These are phyloP conservation scores for Drosera spatulata DNA, from an alignment of 179 eudicot genomes.

Conservation along the genomic window DNA sequence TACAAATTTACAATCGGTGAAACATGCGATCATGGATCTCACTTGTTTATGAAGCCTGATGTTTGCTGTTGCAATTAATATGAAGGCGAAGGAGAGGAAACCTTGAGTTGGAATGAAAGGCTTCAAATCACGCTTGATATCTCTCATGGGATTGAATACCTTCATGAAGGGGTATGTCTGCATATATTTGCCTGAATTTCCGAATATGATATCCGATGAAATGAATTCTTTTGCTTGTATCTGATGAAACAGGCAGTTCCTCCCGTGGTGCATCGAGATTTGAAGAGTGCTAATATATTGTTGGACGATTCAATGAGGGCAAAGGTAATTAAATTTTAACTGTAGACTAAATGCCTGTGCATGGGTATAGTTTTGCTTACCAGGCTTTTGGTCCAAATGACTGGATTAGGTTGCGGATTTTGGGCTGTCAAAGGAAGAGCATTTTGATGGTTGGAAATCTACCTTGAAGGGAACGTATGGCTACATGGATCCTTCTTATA, in stretches of 20 bases:
- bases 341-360: too few relatives aligned
- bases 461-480: conserved; percentile 96
- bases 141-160: conserved; percentile 94
- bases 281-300: conserved; percentile 90
- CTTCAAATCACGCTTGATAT: conserved; percentile 87
- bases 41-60: not conserved
- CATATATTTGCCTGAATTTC: not conserved
- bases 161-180: conserved; percentile 88
- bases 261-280: conserved; percentile 85
- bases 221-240: conserved; percentile 1
- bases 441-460: conserved; percentile 64
- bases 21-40: not conserved
- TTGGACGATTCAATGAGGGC: conserved; percentile 80
- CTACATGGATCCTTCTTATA: conserved; percentile 86
- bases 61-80: not conserved
- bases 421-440: conserved; percentile 88
- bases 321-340: conserved; percentile 37
- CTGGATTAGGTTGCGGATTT: conserved; percentile 87
- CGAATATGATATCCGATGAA: not conserved
- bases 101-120: conserved; percentile 84
- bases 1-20: not conserved
- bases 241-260: conserved; percentile 85
- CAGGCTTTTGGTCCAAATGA: not conserved
- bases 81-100: conserved; percentile 35
- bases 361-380: too few relatives aligned